Percentiles rank a stretch among this genome's conserved stretches.
These are phyloP conservation scores for Ziziphus jujuba DNA, from an alignment of 306 rosid genomes.

Conservation along the genomic window DNA sequence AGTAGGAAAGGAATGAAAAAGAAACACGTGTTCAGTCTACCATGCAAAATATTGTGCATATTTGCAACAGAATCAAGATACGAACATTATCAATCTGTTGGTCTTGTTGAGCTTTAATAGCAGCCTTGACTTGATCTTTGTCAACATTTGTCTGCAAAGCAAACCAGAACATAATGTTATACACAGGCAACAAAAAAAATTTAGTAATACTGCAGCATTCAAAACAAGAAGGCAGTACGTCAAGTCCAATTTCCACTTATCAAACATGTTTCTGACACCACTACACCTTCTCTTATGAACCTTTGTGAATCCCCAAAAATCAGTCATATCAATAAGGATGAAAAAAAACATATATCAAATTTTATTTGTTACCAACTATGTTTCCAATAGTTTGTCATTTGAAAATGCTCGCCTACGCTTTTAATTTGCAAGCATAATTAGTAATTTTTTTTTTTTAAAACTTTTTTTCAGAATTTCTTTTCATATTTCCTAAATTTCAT, in stretches of 20 bases:
- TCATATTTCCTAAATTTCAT: not conserved
- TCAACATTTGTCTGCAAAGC: slow-evolving; percentile 75
- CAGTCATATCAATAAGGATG: too few species aligned
- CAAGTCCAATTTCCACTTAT: not conserved
- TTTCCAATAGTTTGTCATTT: too few species aligned
- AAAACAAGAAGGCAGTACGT: not conserved
- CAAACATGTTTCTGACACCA: not conserved
- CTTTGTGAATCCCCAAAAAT: too few species aligned
- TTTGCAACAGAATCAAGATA: slow-evolving; percentile 13
- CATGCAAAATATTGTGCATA: slow-evolving; percentile 1
- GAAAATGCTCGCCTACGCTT: too few species aligned
- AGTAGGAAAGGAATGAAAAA: not conserved
- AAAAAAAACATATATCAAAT: too few species aligned
- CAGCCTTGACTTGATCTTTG: slow-evolving; percentile 93
- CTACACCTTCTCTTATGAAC: too few species aligned
- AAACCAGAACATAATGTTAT: slow-evolving; percentile 25
- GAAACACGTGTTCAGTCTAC: slow-evolving; percentile 2
- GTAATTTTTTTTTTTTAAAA: not conserved
- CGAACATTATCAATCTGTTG: slow-evolving; percentile 87
- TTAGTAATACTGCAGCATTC: too few species aligned
- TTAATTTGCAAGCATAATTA: too few species aligned
- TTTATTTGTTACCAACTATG: too few species aligned
- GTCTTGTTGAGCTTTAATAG: slow-evolving; percentile 90
- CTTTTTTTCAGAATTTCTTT: not conserved
- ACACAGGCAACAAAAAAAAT: slow-evolving; percentile 15